Evolutionary conservation across 495 filamentous ascomycete genomes (phyloP).

Genomic region (Umbilicaria muhlenbergii): DNA sequence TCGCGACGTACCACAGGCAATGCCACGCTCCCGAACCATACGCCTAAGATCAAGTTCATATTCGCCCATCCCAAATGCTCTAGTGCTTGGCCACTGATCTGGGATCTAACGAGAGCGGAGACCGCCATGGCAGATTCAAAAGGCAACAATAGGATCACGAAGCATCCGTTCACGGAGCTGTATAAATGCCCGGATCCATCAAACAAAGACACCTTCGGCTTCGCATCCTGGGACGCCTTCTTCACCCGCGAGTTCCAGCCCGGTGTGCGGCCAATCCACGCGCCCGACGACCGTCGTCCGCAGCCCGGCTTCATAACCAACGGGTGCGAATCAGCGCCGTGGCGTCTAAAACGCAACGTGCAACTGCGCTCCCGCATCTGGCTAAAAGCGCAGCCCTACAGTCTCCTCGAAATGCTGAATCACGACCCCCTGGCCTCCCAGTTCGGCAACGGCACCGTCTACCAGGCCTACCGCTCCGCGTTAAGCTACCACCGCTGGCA

Average conservation of each 20-base stretch:
- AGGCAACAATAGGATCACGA: too few relatives aligned
- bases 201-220: conserved; percentile 25
- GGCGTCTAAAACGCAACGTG: conserved; percentile 16
- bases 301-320: conserved; percentile 35
- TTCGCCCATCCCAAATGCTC: too few relatives aligned
- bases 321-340: conserved; percentile 48
- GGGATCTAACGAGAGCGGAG: too few relatives aligned
- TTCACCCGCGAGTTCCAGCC: conserved; percentile 49
- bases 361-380: conserved; percentile 42
- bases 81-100: too few relatives aligned
- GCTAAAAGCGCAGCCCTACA: conserved; percentile 55
- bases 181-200: too few relatives aligned
- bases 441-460: conserved; percentile 45
- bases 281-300: conserved; percentile 22
- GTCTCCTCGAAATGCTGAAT: conserved; percentile 44
- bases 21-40: too few relatives aligned
- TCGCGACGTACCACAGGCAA: too few relatives aligned
- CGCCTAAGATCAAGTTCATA: too few relatives aligned
- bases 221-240: conserved; percentile 60
- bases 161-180: too few relatives aligned
- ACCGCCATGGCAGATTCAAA: too few relatives aligned
- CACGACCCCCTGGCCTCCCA: conserved; percentile 30
- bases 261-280: conserved; percentile 39
- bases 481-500: conserved; percentile 62
- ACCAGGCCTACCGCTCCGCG: conserved; percentile 50